Evolutionary conservation across 225 moss, liverwort and hornwort genomes (phyloP), one percentile per base, ranked within the genome.

Genomic region (Neckera pumila): DNA sequence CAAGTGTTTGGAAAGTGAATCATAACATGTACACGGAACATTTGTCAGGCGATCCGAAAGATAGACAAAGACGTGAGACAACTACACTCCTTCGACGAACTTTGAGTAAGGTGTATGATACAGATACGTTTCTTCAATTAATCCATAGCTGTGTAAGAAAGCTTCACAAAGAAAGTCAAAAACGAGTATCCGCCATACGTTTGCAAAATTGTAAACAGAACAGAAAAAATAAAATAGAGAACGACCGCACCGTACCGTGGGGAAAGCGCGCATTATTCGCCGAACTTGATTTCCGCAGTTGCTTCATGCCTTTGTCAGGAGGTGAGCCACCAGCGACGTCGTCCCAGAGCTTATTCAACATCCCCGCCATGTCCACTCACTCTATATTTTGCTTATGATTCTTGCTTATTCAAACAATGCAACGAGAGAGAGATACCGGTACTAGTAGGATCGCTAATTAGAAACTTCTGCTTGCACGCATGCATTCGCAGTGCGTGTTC

Each of bases 251-350:
- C 53, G 18, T 74, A 96, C 96, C 93, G 49, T 89, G 90, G 10
- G 88, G 86, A 77, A 92, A 83, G 36, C 69, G 88, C 33, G 71
- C 82, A 86, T 86, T 82, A 51, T 79, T 75, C 58, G 43, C 62
- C 57, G 79, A 85, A 69, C 47, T 87, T 63, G 90, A 88, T 71
- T 91, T 91, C 82, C 97, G 91, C 82, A 97, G 88, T 84, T 93
- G 94, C 67, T 95, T 93, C 85, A 97, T 93, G 65, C 96, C 96
- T 69, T 95, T 97, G 17, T 96, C 96, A 27, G 97, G 97, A 85
- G 94, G 95, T 81, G 97, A 96, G 84, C 97, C 97, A 11, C 95
- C 97, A 66, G 93, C 92, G 26, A 95, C 96, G 87, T 97, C 97
- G 69, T 97, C 97, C 97, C 97, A 97, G 70, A 97, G 91, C 89